A percentile compares a stretch with the other conserved stretches of the same genome.
Conservation (phyloP, 306 rosid species). For the Dicorynia guianensis region DNA sequence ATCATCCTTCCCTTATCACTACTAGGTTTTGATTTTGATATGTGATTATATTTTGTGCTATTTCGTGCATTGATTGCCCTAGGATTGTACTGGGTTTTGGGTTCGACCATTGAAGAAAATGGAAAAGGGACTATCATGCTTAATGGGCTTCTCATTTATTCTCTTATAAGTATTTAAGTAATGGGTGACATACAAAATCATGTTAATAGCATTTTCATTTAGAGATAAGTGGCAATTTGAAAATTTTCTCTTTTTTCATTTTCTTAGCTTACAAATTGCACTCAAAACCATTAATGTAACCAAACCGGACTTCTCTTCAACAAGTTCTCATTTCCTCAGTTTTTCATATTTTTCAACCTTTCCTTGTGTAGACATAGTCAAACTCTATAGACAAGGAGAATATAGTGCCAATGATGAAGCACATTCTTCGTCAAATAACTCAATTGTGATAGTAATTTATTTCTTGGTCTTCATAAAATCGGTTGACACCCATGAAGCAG, state of each 20-base stretch:
- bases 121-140: slow-evolving; percentile 11
- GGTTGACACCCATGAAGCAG: too few relatives aligned
- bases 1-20: slow-evolving; percentile 77
- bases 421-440: too few relatives aligned
- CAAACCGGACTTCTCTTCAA: slow-evolving; percentile 13
- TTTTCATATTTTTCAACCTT: too few relatives aligned
- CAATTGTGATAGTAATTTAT: too few relatives aligned
- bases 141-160: not conserved
- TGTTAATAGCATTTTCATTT: not conserved
- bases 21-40: slow-evolving; percentile 66
- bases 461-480: too few relatives aligned
- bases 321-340: too few relatives aligned
- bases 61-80: not conserved
- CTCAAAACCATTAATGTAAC: slow-evolving; percentile 16
- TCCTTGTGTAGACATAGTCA: too few relatives aligned
- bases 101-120: not conserved
- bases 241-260: slow-evolving; percentile 10
- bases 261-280: slow-evolving; percentile 31
- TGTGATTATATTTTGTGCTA: not conserved
- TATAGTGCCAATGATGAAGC: too few relatives aligned
- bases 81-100: slow-evolving; percentile 4
- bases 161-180: not conserved
- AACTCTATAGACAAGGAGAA: too few relatives aligned
- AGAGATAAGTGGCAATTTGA: not conserved
- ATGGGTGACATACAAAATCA: not conserved